phyloP scores from a whole-genome alignment of 768 basidiomycete genomes.

The Hericium alpestre region DNA sequence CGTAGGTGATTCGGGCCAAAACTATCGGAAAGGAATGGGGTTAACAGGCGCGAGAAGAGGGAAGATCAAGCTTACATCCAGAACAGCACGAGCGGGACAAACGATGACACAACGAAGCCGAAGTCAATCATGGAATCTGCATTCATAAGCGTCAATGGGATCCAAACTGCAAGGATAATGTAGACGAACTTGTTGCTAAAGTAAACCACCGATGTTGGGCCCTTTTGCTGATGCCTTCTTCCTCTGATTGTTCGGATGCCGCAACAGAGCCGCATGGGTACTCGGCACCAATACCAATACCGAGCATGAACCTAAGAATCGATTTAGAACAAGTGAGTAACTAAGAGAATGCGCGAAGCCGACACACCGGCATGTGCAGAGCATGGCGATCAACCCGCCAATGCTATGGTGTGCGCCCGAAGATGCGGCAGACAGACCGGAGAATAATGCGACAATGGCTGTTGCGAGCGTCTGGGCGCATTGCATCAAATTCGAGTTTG shows the following conservation, averaged over 20 bases:
- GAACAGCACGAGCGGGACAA: slow-evolving; percentile 75
- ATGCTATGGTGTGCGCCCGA: slow-evolving; percentile 65
- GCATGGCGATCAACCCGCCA: slow-evolving; percentile 65
- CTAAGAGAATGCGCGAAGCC: neutral
- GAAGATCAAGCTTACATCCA: slow-evolving; percentile 61
- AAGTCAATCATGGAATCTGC: slow-evolving; percentile 78
- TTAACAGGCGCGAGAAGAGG: neutral
- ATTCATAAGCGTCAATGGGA: slow-evolving; percentile 3
- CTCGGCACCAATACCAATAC: slow-evolving; percentile 81
- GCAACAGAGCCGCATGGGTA: slow-evolving; percentile 89
- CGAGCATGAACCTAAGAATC: slow-evolving; percentile 62
- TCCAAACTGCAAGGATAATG: neutral
- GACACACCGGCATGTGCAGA: slow-evolving; percentile 63
- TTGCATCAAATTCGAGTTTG: neutral
- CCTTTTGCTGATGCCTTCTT: slow-evolving; percentile 63
- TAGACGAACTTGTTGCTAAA: slow-evolving; percentile 69
- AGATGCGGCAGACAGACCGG: slow-evolving; percentile 72
- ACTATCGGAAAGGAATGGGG: slow-evolving; percentile 23
- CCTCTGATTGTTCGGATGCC: slow-evolving; percentile 84
- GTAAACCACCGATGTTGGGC: slow-evolving; percentile 83
- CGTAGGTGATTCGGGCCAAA: slow-evolving; percentile 73
- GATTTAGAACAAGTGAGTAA: neutral
- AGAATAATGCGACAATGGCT: slow-evolving; percentile 77
- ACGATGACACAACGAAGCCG: slow-evolving; percentile 70
- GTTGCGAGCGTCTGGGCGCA: slow-evolving; percentile 63